Evolutionary conservation across 129 eudicot genomes (phyloP).

Genomic region (Smallanthus sonchifolius): DNA sequence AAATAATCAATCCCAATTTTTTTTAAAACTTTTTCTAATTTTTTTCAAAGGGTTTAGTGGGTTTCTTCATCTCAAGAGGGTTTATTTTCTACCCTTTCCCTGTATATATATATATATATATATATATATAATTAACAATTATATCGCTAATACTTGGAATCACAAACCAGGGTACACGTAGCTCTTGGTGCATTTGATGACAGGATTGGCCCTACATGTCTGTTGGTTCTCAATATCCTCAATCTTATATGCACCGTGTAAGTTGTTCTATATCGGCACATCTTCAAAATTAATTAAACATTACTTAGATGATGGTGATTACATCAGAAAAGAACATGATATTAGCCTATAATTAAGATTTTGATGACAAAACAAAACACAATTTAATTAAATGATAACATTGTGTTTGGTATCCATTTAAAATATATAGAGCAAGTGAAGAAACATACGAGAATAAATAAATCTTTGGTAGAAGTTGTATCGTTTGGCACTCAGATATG

Average conservation of each 20-base stretch:
- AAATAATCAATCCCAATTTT: too few species aligned
- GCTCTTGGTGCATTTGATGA: neutral
- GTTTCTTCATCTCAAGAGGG: too few species aligned
- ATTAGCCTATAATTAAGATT: too few species aligned
- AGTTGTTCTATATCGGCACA: slow-evolving; percentile 2
- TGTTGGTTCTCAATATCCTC: slow-evolving; percentile 13
- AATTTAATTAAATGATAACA: too few species aligned
- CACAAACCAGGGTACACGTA: slow-evolving; percentile 12
- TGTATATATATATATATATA: too few species aligned
- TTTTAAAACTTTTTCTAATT: too few species aligned
- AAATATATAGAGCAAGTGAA: neutral
- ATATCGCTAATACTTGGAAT: too few species aligned
- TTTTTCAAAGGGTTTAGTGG: too few species aligned
- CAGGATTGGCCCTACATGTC: neutral
- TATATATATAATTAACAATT: too few species aligned
- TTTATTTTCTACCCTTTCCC: too few species aligned
- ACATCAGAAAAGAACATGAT: neutral
- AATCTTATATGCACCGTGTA: neutral
- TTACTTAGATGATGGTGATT: neutral
- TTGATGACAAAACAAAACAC: too few species aligned
- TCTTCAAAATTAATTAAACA: neutral
- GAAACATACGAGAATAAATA: slow-evolving; percentile 18
- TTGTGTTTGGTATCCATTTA: too few species aligned
- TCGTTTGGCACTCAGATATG: slow-evolving; percentile 13
- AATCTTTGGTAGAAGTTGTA: slow-evolving; percentile 21